phyloP scores from a whole-genome alignment of 1,284 basidiomycete species.

The Erythrobasidium hasegawianum region DNA sequence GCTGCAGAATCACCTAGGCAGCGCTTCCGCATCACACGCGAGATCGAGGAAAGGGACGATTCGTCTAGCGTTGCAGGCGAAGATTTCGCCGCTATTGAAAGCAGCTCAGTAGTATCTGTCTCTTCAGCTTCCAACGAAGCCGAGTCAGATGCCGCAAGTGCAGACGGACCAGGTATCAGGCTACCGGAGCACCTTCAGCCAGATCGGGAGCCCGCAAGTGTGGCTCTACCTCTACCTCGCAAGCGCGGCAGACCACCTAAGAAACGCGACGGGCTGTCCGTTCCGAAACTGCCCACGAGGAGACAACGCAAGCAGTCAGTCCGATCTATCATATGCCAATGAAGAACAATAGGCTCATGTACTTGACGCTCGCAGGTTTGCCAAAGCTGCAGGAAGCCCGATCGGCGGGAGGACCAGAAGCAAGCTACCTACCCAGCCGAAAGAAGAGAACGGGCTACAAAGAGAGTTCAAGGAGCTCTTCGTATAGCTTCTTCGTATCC shows the following conservation, averaged over 20 bases:
- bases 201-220: neutral
- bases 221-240: neutral
- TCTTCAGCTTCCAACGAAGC: slow-evolving; percentile 5
- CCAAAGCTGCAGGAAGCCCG: slow-evolving; percentile 4
- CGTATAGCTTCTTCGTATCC: neutral
- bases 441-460: slow-evolving; percentile 25
- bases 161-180: neutral
- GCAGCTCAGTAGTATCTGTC: slow-evolving; percentile 2
- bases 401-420: slow-evolving; percentile 18
- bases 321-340: neutral
- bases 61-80: slow-evolving; percentile 17
- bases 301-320: slow-evolving; percentile 33
- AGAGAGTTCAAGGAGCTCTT: slow-evolving; percentile 33
- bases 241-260: slow-evolving; percentile 20
- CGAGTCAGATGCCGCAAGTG: neutral
- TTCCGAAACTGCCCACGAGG: slow-evolving; percentile 11
- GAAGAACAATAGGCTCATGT: neutral
- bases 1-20: slow-evolving; percentile 27
- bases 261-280: slow-evolving; percentile 6
- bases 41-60: slow-evolving; percentile 1
- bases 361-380: neutral
- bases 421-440: slow-evolving; percentile 4
- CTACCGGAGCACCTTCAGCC: neutral
- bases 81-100: neutral
- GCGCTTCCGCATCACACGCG: slow-evolving; percentile 25